These are phyloP conservation scores for Fusarium sp. DNA, from an alignment of 2,329 filamentous ascomycete genomes.

Conservation along the genomic window DNA sequence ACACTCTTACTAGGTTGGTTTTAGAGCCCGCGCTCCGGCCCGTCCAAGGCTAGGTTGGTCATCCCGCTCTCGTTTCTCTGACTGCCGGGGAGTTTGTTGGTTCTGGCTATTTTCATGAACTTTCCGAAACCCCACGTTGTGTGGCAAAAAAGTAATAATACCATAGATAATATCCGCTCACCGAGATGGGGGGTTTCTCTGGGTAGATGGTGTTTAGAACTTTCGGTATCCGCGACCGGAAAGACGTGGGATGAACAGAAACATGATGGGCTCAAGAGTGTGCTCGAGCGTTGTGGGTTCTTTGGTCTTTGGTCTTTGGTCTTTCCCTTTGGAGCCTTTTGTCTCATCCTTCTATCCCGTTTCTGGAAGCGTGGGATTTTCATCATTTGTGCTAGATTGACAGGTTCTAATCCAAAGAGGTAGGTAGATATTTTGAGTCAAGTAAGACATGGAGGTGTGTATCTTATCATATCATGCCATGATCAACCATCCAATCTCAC, in stretches of 20 bases:
- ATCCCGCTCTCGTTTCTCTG: not conserved
- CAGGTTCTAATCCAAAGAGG: not conserved
- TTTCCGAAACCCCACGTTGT: not conserved
- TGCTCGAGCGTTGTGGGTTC: constrained; percentile 13
- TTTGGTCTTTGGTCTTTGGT: not conserved
- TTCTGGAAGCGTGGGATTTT: not conserved
- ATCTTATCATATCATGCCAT: constrained; percentile 1
- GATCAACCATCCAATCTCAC: constrained; percentile 9
- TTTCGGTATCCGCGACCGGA: constrained; percentile 4
- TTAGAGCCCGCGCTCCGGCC: not conserved
- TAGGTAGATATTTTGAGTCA: not conserved
- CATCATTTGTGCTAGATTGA: not conserved
- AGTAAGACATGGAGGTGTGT: not conserved
- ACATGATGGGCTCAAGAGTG: constrained; percentile 9
- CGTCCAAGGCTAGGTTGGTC: not conserved
- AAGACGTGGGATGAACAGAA: not conserved
- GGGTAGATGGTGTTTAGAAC: not conserved
- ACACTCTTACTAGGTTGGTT: not conserved
- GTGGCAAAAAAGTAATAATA: not conserved
- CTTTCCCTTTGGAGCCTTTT: not conserved
- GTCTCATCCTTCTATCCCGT: not conserved
- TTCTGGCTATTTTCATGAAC: not conserved
- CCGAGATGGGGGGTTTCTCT: not conserved
- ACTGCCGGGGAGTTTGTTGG: not conserved
- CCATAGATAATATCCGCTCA: not conserved